These are phyloP conservation scores for Tetrahymena borealis DNA, from an alignment of 73 alveolate genomes.

Conservation along the genomic window DNA sequence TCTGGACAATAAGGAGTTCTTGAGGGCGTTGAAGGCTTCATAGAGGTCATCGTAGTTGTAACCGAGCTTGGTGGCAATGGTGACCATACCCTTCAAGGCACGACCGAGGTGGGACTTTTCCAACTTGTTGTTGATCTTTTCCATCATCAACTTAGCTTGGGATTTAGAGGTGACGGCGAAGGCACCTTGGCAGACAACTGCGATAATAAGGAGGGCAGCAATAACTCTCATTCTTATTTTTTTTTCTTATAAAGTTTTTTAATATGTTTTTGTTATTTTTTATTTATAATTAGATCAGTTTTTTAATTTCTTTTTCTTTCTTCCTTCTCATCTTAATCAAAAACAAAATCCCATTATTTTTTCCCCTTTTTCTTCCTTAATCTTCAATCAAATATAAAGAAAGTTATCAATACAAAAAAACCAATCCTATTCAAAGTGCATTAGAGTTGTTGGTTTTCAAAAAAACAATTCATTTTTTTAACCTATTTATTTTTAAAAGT, in stretches of 20 bases:
- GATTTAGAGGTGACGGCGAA: neutral
- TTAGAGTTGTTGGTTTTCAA: too few relatives aligned
- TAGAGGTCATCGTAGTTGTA: neutral
- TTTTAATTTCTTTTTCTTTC: neutral
- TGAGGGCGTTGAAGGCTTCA: neutral
- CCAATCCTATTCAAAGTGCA: too few relatives aligned
- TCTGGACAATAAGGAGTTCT: neutral
- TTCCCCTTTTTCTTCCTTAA: neutral
- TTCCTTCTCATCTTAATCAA: neutral
- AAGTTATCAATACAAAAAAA: neutral
- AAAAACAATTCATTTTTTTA: neutral
- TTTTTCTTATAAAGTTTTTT: neutral
- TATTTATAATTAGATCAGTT: neutral
- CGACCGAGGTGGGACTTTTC: slow-evolving; percentile 2
- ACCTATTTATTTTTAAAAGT: too few relatives aligned
- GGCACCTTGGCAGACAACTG: neutral
- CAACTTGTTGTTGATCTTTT: neutral
- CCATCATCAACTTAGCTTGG: slow-evolving; percentile 1
- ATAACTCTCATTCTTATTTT: neutral
- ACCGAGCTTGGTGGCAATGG: slow-evolving; percentile 4
- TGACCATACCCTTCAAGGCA: slow-evolving; percentile 3
- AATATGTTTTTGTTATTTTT: neutral
- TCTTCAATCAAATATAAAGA: neutral
- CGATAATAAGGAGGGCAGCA: neutral
- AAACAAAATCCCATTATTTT: neutral